Evolutionary conservation across 257 asterid genomes (phyloP).

Genomic region (Anisodus tanguticus): DNA sequence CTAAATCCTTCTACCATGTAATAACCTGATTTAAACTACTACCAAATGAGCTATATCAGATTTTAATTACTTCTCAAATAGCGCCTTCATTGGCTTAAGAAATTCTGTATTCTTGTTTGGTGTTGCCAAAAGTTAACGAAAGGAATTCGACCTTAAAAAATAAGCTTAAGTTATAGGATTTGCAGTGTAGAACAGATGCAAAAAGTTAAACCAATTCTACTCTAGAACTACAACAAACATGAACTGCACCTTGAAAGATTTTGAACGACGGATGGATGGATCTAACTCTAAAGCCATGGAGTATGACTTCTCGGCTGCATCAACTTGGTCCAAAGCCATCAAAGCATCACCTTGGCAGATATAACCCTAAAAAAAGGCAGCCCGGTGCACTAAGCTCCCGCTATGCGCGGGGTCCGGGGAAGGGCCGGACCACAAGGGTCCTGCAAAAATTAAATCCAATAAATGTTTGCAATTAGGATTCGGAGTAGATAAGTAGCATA

Average conservation of each 20-base stretch:
- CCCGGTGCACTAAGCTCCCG: too few species aligned
- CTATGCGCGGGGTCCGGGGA: too few species aligned
- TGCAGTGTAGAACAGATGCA: not conserved
- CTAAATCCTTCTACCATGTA: not conserved
- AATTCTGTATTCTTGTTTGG: not conserved
- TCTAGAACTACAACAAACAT: not conserved
- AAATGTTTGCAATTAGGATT: not conserved
- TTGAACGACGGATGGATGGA: constrained; percentile 79
- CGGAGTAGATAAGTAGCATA: not conserved
- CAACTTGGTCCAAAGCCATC: constrained; percentile 63
- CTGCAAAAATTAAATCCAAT: constrained; percentile 42
- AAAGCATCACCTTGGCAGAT: constrained; percentile 81
- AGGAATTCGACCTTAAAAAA: not conserved
- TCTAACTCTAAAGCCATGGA: constrained; percentile 69
- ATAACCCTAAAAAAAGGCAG: constrained; percentile 41
- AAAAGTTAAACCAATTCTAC: not conserved
- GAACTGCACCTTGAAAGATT: constrained; percentile 71
- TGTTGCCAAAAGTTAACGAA: not conserved
- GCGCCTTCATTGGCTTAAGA: not conserved
- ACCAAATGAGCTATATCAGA: not conserved
- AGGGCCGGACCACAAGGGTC: too few species aligned
- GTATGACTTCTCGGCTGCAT: constrained; percentile 71
- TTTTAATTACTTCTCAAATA: not conserved
- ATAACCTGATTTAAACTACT: not conserved
- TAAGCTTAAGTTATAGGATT: not conserved